A percentile compares a stretch with the other conserved stretches of the same genome.
Conservation (phyloP, 495 filamentous ascomycete genomes). For the Penicillium fimorum region DNA sequence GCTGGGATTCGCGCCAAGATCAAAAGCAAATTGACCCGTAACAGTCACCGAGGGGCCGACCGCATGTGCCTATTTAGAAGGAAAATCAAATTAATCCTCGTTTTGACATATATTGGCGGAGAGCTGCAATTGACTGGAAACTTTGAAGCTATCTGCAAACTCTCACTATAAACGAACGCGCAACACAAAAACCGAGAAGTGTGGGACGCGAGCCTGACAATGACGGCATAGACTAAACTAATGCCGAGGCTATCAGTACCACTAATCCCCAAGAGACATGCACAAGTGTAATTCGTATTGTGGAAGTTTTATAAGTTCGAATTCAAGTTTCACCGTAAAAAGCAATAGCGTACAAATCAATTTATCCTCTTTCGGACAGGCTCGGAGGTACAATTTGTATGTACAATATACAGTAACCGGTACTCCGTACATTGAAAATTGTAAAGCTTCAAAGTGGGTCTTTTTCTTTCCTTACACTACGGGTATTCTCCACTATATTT, state of each 20-base stretch:
- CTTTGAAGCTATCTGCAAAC: not conserved
- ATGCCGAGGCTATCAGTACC: slow-evolving; percentile 18
- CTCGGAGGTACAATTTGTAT: not conserved
- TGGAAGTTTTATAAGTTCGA: not conserved
- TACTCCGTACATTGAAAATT: slow-evolving; percentile 5
- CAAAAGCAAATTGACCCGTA: slow-evolving; percentile 10
- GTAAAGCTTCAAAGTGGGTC: slow-evolving; percentile 21
- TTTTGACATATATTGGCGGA: not conserved
- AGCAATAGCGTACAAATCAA: slow-evolving; percentile 7
- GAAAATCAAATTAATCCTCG: not conserved
- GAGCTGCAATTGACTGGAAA: not conserved
- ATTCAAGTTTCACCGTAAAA: not conserved
- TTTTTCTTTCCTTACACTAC: slow-evolving; percentile 22
- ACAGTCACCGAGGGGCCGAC: slow-evolving; percentile 20
- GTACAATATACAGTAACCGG: slow-evolving; percentile 8
- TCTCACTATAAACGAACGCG: slow-evolving; percentile 3
- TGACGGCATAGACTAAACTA: slow-evolving; percentile 28
- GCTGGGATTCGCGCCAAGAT: slow-evolving; percentile 21
- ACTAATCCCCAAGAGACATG: slow-evolving; percentile 9
- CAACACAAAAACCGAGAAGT: slow-evolving; percentile 9
- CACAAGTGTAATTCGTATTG: slow-evolving; percentile 6
- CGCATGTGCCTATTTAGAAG: slow-evolving; percentile 12
- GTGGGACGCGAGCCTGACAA: slow-evolving; percentile 26
- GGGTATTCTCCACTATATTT: slow-evolving; percentile 29
- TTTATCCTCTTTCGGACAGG: slow-evolving; percentile 21